A percentile compares a stretch with the other conserved stretches of the same genome.
phyloP scores from a whole-genome alignment of 1,284 basidiomycete genomes.

The Takashimella tepidaria region DNA sequence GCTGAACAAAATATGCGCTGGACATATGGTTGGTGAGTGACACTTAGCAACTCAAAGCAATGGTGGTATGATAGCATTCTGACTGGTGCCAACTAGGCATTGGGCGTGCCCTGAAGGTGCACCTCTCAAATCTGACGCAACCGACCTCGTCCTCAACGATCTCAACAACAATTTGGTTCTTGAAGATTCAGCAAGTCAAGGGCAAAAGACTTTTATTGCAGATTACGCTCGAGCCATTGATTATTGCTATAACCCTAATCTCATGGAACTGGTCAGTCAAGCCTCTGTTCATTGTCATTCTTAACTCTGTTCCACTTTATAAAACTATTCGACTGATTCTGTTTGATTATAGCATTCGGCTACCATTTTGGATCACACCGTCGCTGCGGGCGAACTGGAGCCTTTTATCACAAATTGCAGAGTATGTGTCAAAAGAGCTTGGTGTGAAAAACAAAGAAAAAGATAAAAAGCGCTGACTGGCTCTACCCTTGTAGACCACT shows the following conservation, averaged over 20 bases:
- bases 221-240: slow-evolving; percentile 33
- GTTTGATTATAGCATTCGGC: slow-evolving; percentile 12
- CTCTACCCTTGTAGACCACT: no score
- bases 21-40: slow-evolving; percentile 34
- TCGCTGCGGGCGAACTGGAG: slow-evolving; percentile 10
- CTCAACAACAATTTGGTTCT: slow-evolving; percentile 3
- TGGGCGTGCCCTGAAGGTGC: slow-evolving; percentile 36
- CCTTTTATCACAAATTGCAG: slow-evolving; percentile 27
- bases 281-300: no score
- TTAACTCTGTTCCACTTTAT: no score
- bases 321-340: no score
- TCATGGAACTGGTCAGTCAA: slow-evolving; percentile 31
- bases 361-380: slow-evolving; percentile 9
- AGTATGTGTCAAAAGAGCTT: slow-evolving; percentile 8
- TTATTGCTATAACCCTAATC: slow-evolving; percentile 37
- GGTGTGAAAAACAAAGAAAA: slow-evolving; percentile 5
- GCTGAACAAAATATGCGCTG: slow-evolving; percentile 30
- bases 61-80: neutral
- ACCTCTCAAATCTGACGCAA: slow-evolving; percentile 24
- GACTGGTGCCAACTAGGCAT: slow-evolving; percentile 13
- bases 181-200: neutral
- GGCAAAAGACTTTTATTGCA: slow-evolving; percentile 30
- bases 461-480: no score
- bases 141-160: slow-evolving; percentile 34
- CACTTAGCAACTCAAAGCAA: no score